Evolutionary conservation across 441 rosid genomes (phyloP), one percentile per base, ranked within the genome.

Genomic region (Adansonia grandidieri): DNA sequence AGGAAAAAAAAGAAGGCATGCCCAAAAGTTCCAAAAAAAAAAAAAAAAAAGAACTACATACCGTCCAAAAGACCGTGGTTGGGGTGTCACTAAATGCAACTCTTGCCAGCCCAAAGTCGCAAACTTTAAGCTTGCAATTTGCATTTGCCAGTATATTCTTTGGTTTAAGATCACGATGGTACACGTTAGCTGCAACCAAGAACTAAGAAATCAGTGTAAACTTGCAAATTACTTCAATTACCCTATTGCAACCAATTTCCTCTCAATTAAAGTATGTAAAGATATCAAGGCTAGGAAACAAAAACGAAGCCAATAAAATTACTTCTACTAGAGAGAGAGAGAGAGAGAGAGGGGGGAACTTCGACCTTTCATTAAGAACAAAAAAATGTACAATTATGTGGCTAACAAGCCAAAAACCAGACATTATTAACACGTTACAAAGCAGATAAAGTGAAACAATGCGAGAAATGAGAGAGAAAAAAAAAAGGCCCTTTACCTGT

Each of bases 101-200:
- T 85, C 99, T 85, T 48, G 99, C 99, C 58, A 97, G 78, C 53
- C 99, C 98, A 80, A 97, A 95, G 86, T 97, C 99, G 37, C 99
- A 97, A 13, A 97, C 90, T 89, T 97, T 97, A 74, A 97, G 92
- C 77, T 97, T 97, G 88, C 99, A 97, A 82, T 97, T 92, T 32
- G 99, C 98, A 86, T 95, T 97, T 51, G 99, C 99, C 83, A 97
- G 79, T 63, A 97, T 95, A 84, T 97, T 97, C 89, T 95, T 95
- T 10, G 99, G 98, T 87, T 97, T 97, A 75, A 97, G 95, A 89
- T 97, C 98, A 56, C 99, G 97, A 80, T 97, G 99, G 85, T 91
- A 97, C 44, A 97, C 97, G 80, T 95, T 91, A 71, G 99, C 99
- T 97, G 91, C 87, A 89, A 65, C 53, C 37, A 79, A 20, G 69